Percentiles rank a stretch among this genome's conserved stretches.
Conservation (phyloP, 2,329 filamentous ascomycete genomes). For the Calonectria hawksworthii region DNA sequence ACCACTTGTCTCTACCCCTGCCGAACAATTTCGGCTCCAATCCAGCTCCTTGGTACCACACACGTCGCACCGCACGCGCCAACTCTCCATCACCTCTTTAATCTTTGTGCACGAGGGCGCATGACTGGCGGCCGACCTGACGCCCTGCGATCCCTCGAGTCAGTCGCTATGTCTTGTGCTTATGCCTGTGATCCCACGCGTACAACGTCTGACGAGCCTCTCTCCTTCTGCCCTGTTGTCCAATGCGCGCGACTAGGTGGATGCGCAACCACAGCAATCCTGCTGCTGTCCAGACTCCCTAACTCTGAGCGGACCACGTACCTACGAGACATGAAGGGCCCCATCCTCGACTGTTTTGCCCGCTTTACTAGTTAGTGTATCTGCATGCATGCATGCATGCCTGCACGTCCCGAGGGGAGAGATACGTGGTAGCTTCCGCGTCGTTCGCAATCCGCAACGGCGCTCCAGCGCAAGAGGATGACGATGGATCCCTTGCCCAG, state of each 20-base stretch:
- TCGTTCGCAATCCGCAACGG: constrained; percentile 21
- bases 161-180: constrained; percentile 1
- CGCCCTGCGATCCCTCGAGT: neutral
- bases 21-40: constrained; percentile 9
- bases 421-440: constrained; percentile 3
- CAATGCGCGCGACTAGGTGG: neutral
- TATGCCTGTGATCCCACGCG: constrained; percentile 3
- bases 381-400: neutral
- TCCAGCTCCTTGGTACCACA: constrained; percentile 1
- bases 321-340: neutral
- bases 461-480: constrained; percentile 9
- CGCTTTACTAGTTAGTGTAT: constrained; percentile 1
- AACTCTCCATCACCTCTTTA: neutral
- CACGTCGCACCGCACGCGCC: neutral
- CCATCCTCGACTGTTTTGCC: neutral
- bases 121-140: neutral
- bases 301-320: neutral
- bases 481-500: neutral
- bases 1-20: neutral
- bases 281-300: neutral
- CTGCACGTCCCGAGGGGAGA: constrained; percentile 1
- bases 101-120: neutral
- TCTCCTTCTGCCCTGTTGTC: neutral
- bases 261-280: neutral
- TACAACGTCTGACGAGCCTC: neutral